phyloP scores from a whole-genome alignment of 495 filamentous ascomycete genomes.

The Neurospora sp. region DNA sequence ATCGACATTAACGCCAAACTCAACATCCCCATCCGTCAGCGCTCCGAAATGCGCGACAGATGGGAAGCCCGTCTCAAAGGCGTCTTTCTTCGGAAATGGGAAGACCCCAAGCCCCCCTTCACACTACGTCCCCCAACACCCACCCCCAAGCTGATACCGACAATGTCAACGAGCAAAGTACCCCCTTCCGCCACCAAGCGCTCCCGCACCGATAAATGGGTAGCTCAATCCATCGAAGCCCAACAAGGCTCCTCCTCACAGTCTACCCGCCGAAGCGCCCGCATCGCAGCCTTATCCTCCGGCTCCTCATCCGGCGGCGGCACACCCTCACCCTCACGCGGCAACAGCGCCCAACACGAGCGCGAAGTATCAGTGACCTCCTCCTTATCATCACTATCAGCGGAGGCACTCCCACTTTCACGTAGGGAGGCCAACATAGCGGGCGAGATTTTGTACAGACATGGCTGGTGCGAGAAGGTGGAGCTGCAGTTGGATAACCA shows the following conservation, averaged over 20 bases:
- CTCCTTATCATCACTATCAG: background rate
- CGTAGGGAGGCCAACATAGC: background rate
- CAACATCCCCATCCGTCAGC: slow-evolving; percentile 65
- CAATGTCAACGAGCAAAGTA: background rate
- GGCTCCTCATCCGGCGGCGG: slow-evolving; percentile 13
- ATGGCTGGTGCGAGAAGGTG: slow-evolving; percentile 76
- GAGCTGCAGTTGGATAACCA: slow-evolving; percentile 74
- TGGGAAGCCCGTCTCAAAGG: slow-evolving; percentile 55
- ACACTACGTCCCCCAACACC: slow-evolving; percentile 12
- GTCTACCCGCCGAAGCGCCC: slow-evolving; percentile 16
- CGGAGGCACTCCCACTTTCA: background rate
- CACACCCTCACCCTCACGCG: background rate
- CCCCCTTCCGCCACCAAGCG: background rate
- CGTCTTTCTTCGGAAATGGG: slow-evolving; percentile 51
- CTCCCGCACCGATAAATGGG: background rate
- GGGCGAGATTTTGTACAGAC: slow-evolving; percentile 34
- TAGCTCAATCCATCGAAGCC: background rate
- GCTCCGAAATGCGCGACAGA: slow-evolving; percentile 59
- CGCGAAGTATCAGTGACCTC: background rate
- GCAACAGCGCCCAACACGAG: background rate
- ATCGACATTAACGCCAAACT: slow-evolving; percentile 64
- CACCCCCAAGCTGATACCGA: slow-evolving; percentile 1
- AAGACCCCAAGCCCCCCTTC: slow-evolving; percentile 36
- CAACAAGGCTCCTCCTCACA: background rate
- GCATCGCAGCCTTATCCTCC: slow-evolving; percentile 10